phyloP scores from a whole-genome alignment of 306 rosid genomes.

The Sicyos baderoa region DNA sequence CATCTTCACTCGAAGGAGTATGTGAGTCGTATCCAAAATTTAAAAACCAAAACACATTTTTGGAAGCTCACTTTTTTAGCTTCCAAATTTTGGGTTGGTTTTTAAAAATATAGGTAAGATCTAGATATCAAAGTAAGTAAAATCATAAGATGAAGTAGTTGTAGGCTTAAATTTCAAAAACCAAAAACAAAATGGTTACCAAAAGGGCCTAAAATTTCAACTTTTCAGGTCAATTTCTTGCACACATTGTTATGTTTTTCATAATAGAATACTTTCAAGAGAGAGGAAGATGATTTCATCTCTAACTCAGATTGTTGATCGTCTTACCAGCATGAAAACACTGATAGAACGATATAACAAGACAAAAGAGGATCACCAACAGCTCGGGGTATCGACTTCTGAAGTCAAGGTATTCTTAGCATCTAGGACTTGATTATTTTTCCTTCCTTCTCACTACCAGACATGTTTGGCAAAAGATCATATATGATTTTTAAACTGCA shows the following conservation, averaged over 20 bases:
- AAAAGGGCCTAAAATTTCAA: neutral
- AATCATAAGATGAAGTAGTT: too few species aligned
- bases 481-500: neutral
- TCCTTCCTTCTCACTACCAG: neutral
- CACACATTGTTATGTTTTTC: neutral
- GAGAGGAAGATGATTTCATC: neutral
- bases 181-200: too few species aligned
- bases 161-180: too few species aligned
- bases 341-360: constrained; percentile 70
- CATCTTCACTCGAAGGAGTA: too few species aligned
- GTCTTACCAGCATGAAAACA: constrained; percentile 60
- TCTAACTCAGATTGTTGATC: neutral
- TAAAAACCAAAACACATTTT: too few species aligned
- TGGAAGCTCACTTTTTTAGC: too few species aligned
- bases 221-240: constrained; percentile 1
- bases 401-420: constrained; percentile 65
- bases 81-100: too few species aligned
- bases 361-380: constrained; percentile 59
- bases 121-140: too few species aligned
- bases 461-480: neutral
- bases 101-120: too few species aligned
- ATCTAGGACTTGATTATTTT: neutral
- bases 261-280: neutral
- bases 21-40: too few species aligned
- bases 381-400: constrained; percentile 43